Conservation (phyloP, 2,329 filamentous ascomycete species). For the Talaromyces sp. region DNA sequence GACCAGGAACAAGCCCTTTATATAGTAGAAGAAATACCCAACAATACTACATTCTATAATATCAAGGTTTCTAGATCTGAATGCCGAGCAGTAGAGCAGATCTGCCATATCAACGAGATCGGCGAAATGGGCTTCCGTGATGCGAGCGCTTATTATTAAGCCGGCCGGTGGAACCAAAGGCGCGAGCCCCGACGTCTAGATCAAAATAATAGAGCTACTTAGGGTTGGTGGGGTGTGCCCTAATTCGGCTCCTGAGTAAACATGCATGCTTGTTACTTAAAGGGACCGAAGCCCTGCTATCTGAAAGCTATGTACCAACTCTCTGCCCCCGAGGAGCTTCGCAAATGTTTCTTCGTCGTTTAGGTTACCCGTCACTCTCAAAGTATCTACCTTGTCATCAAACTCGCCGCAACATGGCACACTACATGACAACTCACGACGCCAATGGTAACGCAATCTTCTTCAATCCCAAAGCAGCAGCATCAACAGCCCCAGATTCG, state of each 20-base stretch:
- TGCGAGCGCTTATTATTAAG: not conserved
- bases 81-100: not conserved
- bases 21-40: not conserved
- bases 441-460: not conserved
- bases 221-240: not conserved
- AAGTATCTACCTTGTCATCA: not conserved
- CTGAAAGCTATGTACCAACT: not conserved
- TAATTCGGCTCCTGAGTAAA: not conserved
- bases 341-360: not conserved
- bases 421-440: slow-evolving; percentile 12
- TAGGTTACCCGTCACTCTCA: not conserved
- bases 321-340: not conserved
- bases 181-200: not conserved
- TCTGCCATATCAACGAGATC: not conserved
- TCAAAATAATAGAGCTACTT: not conserved
- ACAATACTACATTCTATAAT: not conserved
- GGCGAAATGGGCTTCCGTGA: not conserved
- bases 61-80: not conserved
- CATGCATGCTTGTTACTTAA: not conserved
- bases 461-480: not conserved
- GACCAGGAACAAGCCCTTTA: not conserved
- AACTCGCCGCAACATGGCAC: not conserved
- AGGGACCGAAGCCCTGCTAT: not conserved
- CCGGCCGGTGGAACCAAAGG: not conserved
- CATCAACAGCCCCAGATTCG: too few relatives aligned